Base-by-base conservation (phyloP, 495 filamentous ascomycete genomes). In the Parachaetomium inaequale region DNA sequence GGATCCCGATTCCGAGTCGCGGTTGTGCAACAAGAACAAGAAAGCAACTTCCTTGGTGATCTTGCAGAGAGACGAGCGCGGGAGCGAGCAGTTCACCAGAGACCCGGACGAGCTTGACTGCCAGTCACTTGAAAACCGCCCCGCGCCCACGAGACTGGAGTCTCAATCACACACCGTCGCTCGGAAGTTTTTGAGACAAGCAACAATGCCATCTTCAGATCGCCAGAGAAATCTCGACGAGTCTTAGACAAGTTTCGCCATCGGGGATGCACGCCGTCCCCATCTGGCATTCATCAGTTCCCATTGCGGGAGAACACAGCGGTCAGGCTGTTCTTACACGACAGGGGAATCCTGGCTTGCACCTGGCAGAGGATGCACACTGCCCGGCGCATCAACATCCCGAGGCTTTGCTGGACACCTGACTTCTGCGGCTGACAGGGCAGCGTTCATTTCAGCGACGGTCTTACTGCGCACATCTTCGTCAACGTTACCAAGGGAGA, bases 181-280 rank as follows among this genome's bases (percentile, higher is more conserved):
- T 54, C 49, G 36, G 58, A 49, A 43, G 25, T 42, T 31, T 40
- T 45, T 53, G 58, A 60, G 36, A 60, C 57, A 60, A 23, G 10
- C 26, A 32, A 23, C 26, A 10, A 45, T 8, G 25, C 34, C 47
- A 52, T 23, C 25, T 52, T 32, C 12, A 45, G 46, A 60, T 42
- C 49, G 5, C 45, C 51, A 0, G 1, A 28, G 10, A 28, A 21
- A 19, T 38, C 21, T 17, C 47, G 15, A 32, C 19, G 15, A n/a
- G 19, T 45, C 34, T 42, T 23, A 53, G 47, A 52, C 34, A 60
- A 1, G 14, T 10, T 21, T 2, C 25, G 25, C 3, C 34, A 8
- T 17, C 45, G 25, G 46, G 12, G 15, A n/a, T 36, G 45, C 31
- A 38, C 42, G 11, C 17, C 25, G 26, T 47, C 8, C 25, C 26